Conservation (phyloP, 1,139 yeast species). For the Magnusiomyces fungicola region DNA sequence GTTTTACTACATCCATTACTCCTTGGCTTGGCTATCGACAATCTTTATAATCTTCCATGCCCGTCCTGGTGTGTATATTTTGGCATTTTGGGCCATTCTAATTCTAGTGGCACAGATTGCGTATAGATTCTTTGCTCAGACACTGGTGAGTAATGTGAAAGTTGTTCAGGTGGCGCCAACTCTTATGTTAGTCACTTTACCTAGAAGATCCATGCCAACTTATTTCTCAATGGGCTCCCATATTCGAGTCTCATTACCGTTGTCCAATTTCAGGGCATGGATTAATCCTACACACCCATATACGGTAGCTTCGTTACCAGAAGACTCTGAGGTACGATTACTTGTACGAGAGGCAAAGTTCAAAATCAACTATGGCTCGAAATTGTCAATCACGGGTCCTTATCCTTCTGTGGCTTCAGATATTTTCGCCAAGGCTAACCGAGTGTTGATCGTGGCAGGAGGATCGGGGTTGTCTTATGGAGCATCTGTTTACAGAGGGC, state of each 20-base stretch:
- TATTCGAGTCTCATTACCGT: slow-evolving; percentile 36
- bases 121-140: slow-evolving; percentile 28
- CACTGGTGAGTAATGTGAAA: slow-evolving; percentile 23
- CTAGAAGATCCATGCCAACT: slow-evolving; percentile 29
- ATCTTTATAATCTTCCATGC: slow-evolving; percentile 61
- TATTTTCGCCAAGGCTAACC: slow-evolving; percentile 33
- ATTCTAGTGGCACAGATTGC: slow-evolving; percentile 42
- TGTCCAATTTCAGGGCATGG: slow-evolving; percentile 32
- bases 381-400: slow-evolving; percentile 28
- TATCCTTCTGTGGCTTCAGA: slow-evolving; percentile 23
- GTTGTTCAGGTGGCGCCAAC: slow-evolving; percentile 27
- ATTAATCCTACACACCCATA: slow-evolving; percentile 68
- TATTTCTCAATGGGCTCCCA: slow-evolving; percentile 41
- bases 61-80: slow-evolving; percentile 58
- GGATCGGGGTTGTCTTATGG: slow-evolving; percentile 84
- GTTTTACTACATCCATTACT: slow-evolving; percentile 64
- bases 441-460: slow-evolving; percentile 62
- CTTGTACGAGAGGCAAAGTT: slow-evolving; percentile 37
- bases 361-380: slow-evolving; percentile 22
- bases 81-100: slow-evolving; percentile 41
- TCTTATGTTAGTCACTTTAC: slow-evolving; percentile 31
- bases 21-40: slow-evolving; percentile 58
- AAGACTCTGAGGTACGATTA: slow-evolving; percentile 39
- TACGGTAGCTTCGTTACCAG: slow-evolving; percentile 64
- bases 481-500: slow-evolving; percentile 40